These are phyloP conservation scores for Suillus plorans DNA, from an alignment of 768 basidiomycete species.

Conservation along the genomic window DNA sequence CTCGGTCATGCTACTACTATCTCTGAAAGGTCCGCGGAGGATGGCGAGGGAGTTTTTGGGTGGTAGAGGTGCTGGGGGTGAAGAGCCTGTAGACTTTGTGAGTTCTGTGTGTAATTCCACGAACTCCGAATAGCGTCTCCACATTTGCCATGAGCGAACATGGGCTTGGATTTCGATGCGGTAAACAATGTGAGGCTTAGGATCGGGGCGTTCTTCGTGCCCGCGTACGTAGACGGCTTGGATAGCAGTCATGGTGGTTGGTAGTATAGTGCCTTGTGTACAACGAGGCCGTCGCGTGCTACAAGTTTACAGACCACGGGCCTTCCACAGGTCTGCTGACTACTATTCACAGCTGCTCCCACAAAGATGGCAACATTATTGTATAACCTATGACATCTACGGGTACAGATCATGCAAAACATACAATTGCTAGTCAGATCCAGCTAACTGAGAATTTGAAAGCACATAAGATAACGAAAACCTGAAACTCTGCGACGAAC, in stretches of 20 bases:
- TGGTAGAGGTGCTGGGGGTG: conserved; percentile 80
- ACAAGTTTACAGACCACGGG: background rate
- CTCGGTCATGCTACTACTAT: conserved; percentile 63
- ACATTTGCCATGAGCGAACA: conserved; percentile 91
- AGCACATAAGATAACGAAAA: conserved; percentile 3
- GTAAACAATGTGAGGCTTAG: conserved; percentile 82
- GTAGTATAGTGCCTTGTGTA: background rate
- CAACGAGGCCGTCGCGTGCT: background rate
- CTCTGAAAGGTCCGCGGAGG: conserved; percentile 49
- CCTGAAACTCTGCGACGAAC: background rate
- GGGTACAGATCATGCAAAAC: conserved; percentile 5
- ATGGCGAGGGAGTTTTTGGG: conserved; percentile 80
- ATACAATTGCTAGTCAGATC: conserved; percentile 10
- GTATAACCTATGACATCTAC: conserved; percentile 4
- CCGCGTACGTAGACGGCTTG: conserved; percentile 72
- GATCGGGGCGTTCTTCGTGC: conserved; percentile 64
- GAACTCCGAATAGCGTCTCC: conserved; percentile 95
- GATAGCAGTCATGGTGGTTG: conserved; percentile 60
- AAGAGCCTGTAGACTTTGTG: conserved; percentile 70
- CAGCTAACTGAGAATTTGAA: conserved; percentile 3
- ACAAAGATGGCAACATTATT: conserved; percentile 1
- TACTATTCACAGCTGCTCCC: background rate
- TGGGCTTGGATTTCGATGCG: conserved; percentile 83
- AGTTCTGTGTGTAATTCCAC: conserved; percentile 83
- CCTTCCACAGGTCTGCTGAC: background rate